Percentiles rank a stretch among this genome's conserved stretches.
These are phyloP conservation scores for Trichophaea hybrida DNA, from an alignment of 2,329 filamentous ascomycete species.

Conservation along the genomic window DNA sequence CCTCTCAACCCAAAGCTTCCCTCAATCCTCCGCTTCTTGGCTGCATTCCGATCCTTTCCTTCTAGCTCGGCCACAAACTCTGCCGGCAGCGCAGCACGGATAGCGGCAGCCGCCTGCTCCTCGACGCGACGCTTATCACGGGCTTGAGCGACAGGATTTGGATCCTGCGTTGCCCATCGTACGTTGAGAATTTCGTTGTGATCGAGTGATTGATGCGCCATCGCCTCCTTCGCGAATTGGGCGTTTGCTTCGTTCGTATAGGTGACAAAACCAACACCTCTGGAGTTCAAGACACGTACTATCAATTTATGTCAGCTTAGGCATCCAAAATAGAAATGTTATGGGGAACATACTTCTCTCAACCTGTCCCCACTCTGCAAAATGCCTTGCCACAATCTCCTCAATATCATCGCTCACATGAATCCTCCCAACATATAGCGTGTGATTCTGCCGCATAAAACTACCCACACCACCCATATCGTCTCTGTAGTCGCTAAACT, in stretches of 20 bases:
- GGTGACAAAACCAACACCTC: slow-evolving; percentile 90
- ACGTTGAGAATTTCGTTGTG: slow-evolving; percentile 90
- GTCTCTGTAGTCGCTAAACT: slow-evolving; percentile 82
- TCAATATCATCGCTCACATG: slow-evolving; percentile 95
- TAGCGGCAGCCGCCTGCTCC: slow-evolving; percentile 90
- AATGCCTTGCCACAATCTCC: slow-evolving; percentile 85
- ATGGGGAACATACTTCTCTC: slow-evolving; percentile 46
- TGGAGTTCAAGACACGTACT: slow-evolving; percentile 67
- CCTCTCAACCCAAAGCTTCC: slow-evolving; percentile 77
- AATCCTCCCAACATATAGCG: slow-evolving; percentile 83
- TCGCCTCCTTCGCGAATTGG: slow-evolving; percentile 85
- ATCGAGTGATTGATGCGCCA: slow-evolving; percentile 87
- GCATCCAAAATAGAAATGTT: background rate
- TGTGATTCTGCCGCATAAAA: slow-evolving; percentile 87
- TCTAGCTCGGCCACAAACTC: slow-evolving; percentile 91
- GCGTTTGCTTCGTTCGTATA: slow-evolving; percentile 82
- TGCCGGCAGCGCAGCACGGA: slow-evolving; percentile 70
- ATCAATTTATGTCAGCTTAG: background rate
- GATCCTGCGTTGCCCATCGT: slow-evolving; percentile 90
- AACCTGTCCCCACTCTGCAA: slow-evolving; percentile 90
- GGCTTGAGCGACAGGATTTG: slow-evolving; percentile 88
- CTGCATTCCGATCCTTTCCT: slow-evolving; percentile 70
- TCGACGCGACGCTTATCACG: slow-evolving; percentile 78
- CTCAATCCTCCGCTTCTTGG: slow-evolving; percentile 79
- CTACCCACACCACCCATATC: slow-evolving; percentile 96